Evolutionary conservation across 768 basidiomycete species (phyloP).

Genomic region (Galerina marginata): DNA sequence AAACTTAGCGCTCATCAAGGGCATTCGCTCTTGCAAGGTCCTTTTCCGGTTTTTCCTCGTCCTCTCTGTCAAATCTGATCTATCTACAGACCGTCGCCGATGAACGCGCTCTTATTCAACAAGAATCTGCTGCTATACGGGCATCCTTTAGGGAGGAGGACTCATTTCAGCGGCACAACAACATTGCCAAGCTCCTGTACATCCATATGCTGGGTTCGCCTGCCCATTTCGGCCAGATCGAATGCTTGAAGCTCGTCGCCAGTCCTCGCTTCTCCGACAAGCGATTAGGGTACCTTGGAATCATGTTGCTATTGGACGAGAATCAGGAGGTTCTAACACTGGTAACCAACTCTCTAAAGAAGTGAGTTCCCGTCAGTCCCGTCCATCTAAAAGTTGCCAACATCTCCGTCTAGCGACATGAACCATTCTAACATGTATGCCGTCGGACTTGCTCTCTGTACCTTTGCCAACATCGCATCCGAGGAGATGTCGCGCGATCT

Average conservation of each 20-base stretch:
- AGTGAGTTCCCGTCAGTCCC: constrained; percentile 55
- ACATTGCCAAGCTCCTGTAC: constrained; percentile 96
- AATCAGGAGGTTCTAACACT: constrained; percentile 97
- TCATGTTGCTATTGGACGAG: constrained; percentile 97
- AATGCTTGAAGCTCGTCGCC: constrained; percentile 93
- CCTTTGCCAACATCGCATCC: constrained; percentile 98
- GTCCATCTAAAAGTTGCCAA: constrained; percentile 6
- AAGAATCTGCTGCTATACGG: constrained; percentile 96
- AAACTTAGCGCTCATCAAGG: constrained; percentile 89
- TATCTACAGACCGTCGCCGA: constrained; percentile 88
- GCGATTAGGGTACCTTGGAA: constrained; percentile 93
- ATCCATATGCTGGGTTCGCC: constrained; percentile 99
- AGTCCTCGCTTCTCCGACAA: constrained; percentile 97
- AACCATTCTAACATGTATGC: constrained; percentile 99
- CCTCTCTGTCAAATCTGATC: constrained; percentile 22
- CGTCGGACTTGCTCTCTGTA: constrained; percentile 95
- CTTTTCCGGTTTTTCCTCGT: constrained; percentile 11
- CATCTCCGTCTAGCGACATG: constrained; percentile 77
- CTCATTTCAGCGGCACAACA: constrained; percentile 93
- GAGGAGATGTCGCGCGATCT: constrained; percentile 99
- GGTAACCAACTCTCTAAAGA: constrained; percentile 98
- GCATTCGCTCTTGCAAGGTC: constrained; percentile 96
- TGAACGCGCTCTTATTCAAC: constrained; percentile 95
- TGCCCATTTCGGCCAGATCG: constrained; percentile 99
- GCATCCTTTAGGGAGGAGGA: constrained; percentile 98